A percentile compares a stretch with the other conserved stretches of the same genome.
Conservation (phyloP, 768 basidiomycete genomes). For the Pleurotus eryngii region DNA sequence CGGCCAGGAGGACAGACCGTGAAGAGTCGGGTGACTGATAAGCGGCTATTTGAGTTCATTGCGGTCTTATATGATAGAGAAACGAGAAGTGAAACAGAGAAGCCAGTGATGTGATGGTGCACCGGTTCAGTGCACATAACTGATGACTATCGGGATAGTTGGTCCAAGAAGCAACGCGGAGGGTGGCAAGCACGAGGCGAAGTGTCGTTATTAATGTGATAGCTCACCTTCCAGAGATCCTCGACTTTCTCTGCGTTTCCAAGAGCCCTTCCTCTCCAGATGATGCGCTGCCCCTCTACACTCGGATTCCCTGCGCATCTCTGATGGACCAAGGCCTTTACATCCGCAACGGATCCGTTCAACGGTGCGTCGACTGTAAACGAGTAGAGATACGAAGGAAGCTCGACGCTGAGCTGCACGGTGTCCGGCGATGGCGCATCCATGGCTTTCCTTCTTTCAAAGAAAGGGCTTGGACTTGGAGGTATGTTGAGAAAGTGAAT, state of each 20-base stretch:
- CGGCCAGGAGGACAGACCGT: constrained; percentile 68
- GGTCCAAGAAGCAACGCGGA: too few relatives aligned
- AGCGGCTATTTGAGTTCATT: constrained; percentile 4
- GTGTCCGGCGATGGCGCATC: constrained; percentile 3
- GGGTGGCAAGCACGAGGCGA: too few relatives aligned
- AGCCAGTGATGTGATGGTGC: too few relatives aligned
- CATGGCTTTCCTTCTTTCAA: too few relatives aligned
- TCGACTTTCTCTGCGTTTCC: constrained; percentile 61
- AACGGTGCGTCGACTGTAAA: constrained; percentile 52
- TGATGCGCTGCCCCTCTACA: constrained; percentile 70
- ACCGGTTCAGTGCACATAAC: too few relatives aligned
- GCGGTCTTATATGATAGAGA: too few relatives aligned
- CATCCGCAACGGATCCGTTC: constrained; percentile 50
- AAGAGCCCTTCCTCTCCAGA: constrained; percentile 71
- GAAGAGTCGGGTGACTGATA: constrained; percentile 53
- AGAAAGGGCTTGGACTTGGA: too few relatives aligned
- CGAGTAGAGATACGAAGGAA: constrained; percentile 72
- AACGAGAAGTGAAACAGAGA: too few relatives aligned
- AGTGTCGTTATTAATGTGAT: background rate
- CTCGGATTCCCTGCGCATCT: constrained; percentile 62
- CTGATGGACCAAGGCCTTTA: constrained; percentile 64
- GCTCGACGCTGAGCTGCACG: constrained; percentile 62
- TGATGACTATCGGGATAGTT: too few relatives aligned
- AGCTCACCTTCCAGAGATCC: constrained; percentile 66
- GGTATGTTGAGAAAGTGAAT: too few relatives aligned